phyloP scores from a whole-genome alignment of 2,329 filamentous ascomycete genomes.

The Colletotrichum sojae region DNA sequence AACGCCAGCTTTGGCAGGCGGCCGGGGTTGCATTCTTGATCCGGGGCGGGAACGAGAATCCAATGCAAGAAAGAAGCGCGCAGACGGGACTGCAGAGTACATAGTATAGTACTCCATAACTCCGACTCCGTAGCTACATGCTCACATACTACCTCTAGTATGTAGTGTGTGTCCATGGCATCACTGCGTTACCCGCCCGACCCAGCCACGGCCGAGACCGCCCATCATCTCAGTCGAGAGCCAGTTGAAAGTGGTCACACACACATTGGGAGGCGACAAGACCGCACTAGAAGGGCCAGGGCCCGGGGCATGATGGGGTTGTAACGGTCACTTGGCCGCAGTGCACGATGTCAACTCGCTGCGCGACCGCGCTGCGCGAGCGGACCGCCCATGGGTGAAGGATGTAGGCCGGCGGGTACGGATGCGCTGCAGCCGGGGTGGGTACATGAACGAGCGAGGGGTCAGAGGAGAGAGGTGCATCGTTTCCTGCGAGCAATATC shows the following conservation, averaged over 20 bases:
- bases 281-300: slow-evolving; percentile 14
- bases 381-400: slow-evolving; percentile 30
- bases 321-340: slow-evolving; percentile 35
- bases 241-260: slow-evolving; percentile 45
- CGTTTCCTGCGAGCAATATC: slow-evolving; percentile 31
- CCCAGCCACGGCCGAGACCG: slow-evolving; percentile 52
- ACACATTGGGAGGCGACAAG: slow-evolving; percentile 15
- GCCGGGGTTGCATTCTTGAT: slow-evolving; percentile 21
- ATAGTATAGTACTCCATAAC: no score
- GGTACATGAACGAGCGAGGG: slow-evolving; percentile 5
- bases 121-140: no score
- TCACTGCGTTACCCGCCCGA: slow-evolving; percentile 26
- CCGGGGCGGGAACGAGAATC: slow-evolving; percentile 16
- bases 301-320: slow-evolving; percentile 10
- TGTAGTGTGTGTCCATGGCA: background rate
- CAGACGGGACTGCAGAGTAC: slow-evolving; percentile 22
- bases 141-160: no score
- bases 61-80: slow-evolving; percentile 39
- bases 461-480: background rate
- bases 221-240: slow-evolving; percentile 43
- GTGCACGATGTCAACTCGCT: background rate
- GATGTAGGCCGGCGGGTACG: slow-evolving; percentile 36
- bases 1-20: slow-evolving; percentile 30
- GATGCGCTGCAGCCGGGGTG: slow-evolving; percentile 24
- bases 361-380: background rate